These are phyloP conservation scores for Rubroboletus pulcherrimus DNA, from an alignment of 768 basidiomycete species.

Conservation along the genomic window DNA sequence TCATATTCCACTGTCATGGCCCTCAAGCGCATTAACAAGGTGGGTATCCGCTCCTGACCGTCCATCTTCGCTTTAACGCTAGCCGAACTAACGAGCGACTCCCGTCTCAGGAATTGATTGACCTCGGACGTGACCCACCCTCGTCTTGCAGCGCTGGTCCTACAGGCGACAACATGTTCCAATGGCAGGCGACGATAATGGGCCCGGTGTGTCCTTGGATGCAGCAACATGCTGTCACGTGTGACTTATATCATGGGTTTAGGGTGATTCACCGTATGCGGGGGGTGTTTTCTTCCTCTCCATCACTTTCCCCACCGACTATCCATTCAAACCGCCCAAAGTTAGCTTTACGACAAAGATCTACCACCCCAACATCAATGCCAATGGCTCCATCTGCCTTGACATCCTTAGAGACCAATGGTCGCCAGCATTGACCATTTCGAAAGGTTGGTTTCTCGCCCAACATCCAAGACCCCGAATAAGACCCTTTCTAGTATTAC, in stretches of 20 bases:
- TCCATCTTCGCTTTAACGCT: conserved; percentile 5
- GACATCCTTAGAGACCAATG: conserved; percentile 99
- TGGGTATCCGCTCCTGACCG: conserved; percentile 26
- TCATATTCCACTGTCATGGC: conserved; percentile 57
- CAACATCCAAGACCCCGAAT: conserved; percentile 1
- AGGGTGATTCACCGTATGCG: conserved; percentile 97
- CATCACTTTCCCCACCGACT: conserved; percentile 93
- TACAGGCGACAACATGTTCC: conserved; percentile 96
- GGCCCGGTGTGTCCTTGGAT: conserved; percentile 70
- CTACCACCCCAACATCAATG: conserved; percentile 99
- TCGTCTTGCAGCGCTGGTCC: conserved; percentile 99
- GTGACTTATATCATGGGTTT: conserved; percentile 26
- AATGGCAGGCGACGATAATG: conserved; percentile 99
- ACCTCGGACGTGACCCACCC: conserved; percentile 99
- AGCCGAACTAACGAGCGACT: background rate
- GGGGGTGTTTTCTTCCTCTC: conserved; percentile 99
- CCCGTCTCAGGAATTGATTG: conserved; percentile 82
- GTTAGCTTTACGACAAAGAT: conserved; percentile 99
- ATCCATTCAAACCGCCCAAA: conserved; percentile 99
- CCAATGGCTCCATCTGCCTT: conserved; percentile 97
- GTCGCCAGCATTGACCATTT: conserved; percentile 98
- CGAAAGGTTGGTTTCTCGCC: conserved; percentile 70
- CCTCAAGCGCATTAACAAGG: conserved; percentile 99
- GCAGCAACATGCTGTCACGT: conserved; percentile 1
- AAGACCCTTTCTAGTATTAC: conserved; percentile 55